Evolutionary conservation across 371 early-diverging fungal species (phyloP).

Genomic region (Rhizomucor miehei): DNA sequence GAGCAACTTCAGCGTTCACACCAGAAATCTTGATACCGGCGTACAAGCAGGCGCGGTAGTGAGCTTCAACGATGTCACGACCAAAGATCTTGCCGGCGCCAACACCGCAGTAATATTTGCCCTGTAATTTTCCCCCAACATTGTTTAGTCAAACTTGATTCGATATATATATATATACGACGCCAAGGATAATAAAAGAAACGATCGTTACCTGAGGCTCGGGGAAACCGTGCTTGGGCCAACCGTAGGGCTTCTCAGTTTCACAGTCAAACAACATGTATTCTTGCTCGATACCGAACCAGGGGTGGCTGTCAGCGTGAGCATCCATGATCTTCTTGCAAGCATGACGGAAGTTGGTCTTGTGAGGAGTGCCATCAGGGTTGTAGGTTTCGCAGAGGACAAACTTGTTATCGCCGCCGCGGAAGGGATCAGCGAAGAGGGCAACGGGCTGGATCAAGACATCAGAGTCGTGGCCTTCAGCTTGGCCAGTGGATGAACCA

Average conservation of each 20-base stretch:
- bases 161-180: no score
- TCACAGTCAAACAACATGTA: conserved; percentile 56
- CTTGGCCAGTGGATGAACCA: conserved; percentile 63
- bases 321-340: conserved; percentile 46
- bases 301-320: conserved; percentile 44
- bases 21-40: conserved; percentile 53
- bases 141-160: no score
- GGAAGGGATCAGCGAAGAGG: conserved; percentile 60
- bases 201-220: conserved; percentile 55
- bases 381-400: conserved; percentile 55
- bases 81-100: conserved; percentile 49
- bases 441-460: conserved; percentile 55
- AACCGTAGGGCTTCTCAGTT: conserved; percentile 51
- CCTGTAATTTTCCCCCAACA: conserved; percentile 6
- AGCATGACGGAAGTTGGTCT: conserved; percentile 50
- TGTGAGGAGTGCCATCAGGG: conserved; percentile 57
- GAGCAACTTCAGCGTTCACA: conserved; percentile 52
- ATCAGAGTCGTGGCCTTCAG: conserved; percentile 62
- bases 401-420: conserved; percentile 60
- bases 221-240: conserved; percentile 61
- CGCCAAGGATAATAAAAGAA: no score
- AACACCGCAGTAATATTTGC: conserved; percentile 60
- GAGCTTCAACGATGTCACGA: conserved; percentile 65
- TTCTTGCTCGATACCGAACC: conserved; percentile 69
- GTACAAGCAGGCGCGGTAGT: conserved; percentile 55